Conservation (phyloP, 2,329 filamentous ascomycete genomes). For the Coniochaeta pulveracea region DNA sequence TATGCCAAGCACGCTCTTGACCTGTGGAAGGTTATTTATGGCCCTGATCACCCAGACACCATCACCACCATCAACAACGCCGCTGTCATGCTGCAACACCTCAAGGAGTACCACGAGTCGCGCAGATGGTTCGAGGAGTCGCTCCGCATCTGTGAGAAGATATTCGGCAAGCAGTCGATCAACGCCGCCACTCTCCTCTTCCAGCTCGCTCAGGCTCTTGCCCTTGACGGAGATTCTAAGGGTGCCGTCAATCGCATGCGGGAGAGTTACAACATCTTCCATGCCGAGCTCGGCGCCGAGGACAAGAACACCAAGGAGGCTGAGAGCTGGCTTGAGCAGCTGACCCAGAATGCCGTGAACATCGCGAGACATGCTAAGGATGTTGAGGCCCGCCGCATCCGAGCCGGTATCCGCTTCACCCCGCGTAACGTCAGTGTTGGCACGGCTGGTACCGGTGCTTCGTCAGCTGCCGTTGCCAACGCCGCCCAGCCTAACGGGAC, state of each 20-base stretch:
- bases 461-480: constrained; percentile 20
- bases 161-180: constrained; percentile 82
- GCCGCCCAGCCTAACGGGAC: constrained; percentile 16
- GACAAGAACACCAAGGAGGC: constrained; percentile 98
- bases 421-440: constrained; percentile 51
- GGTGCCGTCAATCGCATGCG: constrained; percentile 87
- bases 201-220: constrained; percentile 91
- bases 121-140: constrained; percentile 95
- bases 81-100: constrained; percentile 92
- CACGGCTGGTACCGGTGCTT: constrained; percentile 21
- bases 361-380: constrained; percentile 93
- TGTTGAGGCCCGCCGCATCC: constrained; percentile 61
- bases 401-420: constrained; percentile 58
- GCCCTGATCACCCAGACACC: constrained; percentile 84
- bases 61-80: constrained; percentile 99
- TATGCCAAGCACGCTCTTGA: constrained; percentile 90
- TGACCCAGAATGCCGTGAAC: constrained; percentile 88
- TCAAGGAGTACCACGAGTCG: constrained; percentile 91
- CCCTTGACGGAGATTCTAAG: constrained; percentile 92
- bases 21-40: constrained; percentile 96
- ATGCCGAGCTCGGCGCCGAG: constrained; percentile 70
- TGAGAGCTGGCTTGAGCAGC: constrained; percentile 89
- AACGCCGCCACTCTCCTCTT: constrained; percentile 92
- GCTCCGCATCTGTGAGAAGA: constrained; percentile 74
- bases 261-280: constrained; percentile 94